Evolutionary conservation across 768 basidiomycete species (phyloP).

Genomic region (Agaricus subrufescens): DNA sequence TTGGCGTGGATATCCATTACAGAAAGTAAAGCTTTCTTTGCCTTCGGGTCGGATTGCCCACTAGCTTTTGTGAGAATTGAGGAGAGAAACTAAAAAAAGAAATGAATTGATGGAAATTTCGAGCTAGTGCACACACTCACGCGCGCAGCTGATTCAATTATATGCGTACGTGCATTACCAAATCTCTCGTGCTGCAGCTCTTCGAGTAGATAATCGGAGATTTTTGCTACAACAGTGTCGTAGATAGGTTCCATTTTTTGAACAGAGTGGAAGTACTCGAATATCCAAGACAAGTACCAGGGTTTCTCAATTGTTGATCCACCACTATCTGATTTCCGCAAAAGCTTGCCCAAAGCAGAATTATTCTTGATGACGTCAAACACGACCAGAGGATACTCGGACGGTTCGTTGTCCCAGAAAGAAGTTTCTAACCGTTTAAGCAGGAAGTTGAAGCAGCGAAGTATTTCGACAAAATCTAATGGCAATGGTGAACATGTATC

Average conservation of each 20-base stretch:
- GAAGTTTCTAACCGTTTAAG: slow-evolving; percentile 48
- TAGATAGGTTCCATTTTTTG: slow-evolving; percentile 38
- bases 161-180: slow-evolving; percentile 48
- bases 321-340: slow-evolving; percentile 29
- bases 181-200: slow-evolving; percentile 79
- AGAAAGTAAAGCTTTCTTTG: slow-evolving; percentile 20
- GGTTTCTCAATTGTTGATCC: slow-evolving; percentile 25
- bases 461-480: slow-evolving; percentile 56
- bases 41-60: slow-evolving; percentile 16
- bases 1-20: slow-evolving; percentile 37
- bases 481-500: slow-evolving; percentile 2
- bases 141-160: slow-evolving; percentile 55
- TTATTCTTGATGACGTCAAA: slow-evolving; percentile 87
- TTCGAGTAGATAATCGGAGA: slow-evolving; percentile 72
- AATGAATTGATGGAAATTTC: background rate
- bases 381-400: slow-evolving; percentile 71
- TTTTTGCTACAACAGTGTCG: slow-evolving; percentile 67
- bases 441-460: slow-evolving; percentile 56
- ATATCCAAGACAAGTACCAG: slow-evolving; percentile 62
- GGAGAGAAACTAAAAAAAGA: slow-evolving; percentile 24
- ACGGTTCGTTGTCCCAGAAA: slow-evolving; percentile 68
- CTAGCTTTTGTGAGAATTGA: slow-evolving; percentile 22
- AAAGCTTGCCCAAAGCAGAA: slow-evolving; percentile 39
- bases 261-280: slow-evolving; percentile 56
- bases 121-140: slow-evolving; percentile 40